Evolutionary conservation across 306 rosid genomes (phyloP).

Genomic region (Carpinus viminea): DNA sequence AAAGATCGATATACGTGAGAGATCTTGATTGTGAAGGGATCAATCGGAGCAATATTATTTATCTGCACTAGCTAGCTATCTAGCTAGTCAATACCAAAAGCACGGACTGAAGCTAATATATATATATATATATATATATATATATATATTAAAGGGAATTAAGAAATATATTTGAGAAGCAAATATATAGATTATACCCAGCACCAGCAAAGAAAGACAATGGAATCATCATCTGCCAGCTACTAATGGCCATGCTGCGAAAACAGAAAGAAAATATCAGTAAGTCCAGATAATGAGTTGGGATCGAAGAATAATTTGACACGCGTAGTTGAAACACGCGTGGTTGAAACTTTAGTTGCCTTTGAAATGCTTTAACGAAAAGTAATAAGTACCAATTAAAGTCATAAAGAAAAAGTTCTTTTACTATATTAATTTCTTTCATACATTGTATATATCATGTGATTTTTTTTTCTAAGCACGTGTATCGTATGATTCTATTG

Average conservation of each 20-base stretch:
- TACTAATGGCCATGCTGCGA: conserved; percentile 67
- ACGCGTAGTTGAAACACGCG: too few species aligned
- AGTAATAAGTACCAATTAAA: too few species aligned
- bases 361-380: too few species aligned
- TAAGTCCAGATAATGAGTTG: neutral
- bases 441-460: too few species aligned
- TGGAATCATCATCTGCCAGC: conserved; percentile 84
- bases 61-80: neutral
- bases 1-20: neutral
- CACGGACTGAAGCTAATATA: too few species aligned
- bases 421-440: too few species aligned
- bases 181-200: conserved; percentile 46
- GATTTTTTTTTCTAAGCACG: too few species aligned
- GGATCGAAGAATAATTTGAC: neutral
- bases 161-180: neutral
- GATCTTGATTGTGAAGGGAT: neutral
- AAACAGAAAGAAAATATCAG: neutral
- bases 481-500: too few species aligned
- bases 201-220: conserved; percentile 70
- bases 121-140: too few species aligned
- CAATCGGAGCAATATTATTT: neutral
- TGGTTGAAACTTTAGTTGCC: neutral
- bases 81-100: neutral
- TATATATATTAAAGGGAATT: too few species aligned
- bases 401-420: too few species aligned